A percentile compares a stretch with the other conserved stretches of the same genome.
phyloP scores from a whole-genome alignment of 805 yeast species.

The Torulaspora franciscae region DNA sequence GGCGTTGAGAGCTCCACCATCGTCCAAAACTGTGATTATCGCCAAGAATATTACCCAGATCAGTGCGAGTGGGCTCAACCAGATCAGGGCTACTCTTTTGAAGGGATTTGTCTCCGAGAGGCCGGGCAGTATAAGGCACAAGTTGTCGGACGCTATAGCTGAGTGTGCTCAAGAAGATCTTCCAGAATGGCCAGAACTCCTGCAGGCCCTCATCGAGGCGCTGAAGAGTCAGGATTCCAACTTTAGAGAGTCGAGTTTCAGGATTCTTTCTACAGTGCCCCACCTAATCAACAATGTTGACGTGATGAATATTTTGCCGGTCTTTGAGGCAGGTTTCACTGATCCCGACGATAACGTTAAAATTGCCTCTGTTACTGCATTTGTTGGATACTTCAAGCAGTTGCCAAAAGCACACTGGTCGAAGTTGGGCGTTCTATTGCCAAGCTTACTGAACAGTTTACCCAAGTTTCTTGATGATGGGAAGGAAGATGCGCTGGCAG shows the following conservation, averaged over 20 bases:
- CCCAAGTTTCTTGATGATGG: conserved; percentile 78
- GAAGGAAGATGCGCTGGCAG: conserved; percentile 73
- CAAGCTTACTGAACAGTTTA: conserved; percentile 76
- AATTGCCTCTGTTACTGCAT: conserved; percentile 87
- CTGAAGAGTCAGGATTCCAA: conserved; percentile 51
- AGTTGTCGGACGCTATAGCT: conserved; percentile 88
- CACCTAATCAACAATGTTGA: conserved; percentile 60
- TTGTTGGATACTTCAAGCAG: conserved; percentile 80
- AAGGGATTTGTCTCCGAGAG: conserved; percentile 69
- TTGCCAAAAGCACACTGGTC: conserved; percentile 79
- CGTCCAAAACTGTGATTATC: conserved; percentile 51
- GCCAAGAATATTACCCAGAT: conserved; percentile 75
- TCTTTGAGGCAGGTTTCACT: conserved; percentile 75
- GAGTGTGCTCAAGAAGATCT: conserved; percentile 75
- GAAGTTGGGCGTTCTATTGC: conserved; percentile 69
- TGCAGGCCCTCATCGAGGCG: conserved; percentile 71
- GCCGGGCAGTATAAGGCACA: conserved; percentile 78
- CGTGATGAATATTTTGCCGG: conserved; percentile 52
- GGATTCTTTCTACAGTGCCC: conserved; percentile 84
- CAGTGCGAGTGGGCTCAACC: conserved; percentile 50
- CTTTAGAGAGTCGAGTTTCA: conserved; percentile 83
- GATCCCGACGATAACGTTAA: conserved; percentile 79
- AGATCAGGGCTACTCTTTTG: conserved; percentile 61
- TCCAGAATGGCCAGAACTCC: conserved; percentile 69
- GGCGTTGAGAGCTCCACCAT: conserved; percentile 71